These are phyloP conservation scores for Tricholoma matsutake DNA, from an alignment of 768 basidiomycete genomes.

Conservation along the genomic window DNA sequence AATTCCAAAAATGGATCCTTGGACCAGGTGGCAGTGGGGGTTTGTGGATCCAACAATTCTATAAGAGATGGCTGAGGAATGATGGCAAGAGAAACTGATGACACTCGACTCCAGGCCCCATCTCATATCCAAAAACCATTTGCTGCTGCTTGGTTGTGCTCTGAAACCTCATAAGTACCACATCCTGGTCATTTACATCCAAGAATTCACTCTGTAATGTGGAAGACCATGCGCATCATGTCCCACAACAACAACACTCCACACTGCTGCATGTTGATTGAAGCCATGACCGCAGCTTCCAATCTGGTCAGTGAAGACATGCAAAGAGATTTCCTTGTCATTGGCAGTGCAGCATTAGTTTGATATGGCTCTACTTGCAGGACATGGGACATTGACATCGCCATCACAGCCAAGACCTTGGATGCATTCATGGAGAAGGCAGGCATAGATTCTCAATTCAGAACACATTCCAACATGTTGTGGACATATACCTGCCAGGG, in stretches of 20 bases:
- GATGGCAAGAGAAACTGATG: no score
- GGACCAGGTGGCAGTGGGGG: background rate
- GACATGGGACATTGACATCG: background rate
- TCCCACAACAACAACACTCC: no score
- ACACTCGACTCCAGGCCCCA: no score
- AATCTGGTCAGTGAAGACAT: no score
- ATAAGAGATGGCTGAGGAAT: background rate
- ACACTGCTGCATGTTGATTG: no score
- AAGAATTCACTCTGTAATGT: background rate
- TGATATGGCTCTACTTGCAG: no score
- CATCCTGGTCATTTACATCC: background rate
- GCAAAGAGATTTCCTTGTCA: no score
- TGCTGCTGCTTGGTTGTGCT: no score
- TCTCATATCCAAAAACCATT: no score
- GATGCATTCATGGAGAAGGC: background rate
- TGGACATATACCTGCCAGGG: background rate
- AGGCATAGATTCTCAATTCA: background rate
- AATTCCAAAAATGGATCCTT: background rate
- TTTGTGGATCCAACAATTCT: background rate
- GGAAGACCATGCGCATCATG: no score
- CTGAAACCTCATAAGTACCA: background rate
- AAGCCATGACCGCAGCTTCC: no score
- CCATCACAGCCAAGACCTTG: background rate
- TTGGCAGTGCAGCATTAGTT: no score
- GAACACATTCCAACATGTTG: background rate